Base-by-base conservation (phyloP, 2,329 filamentous ascomycete genomes). In the Laburnicola sp. region DNA sequence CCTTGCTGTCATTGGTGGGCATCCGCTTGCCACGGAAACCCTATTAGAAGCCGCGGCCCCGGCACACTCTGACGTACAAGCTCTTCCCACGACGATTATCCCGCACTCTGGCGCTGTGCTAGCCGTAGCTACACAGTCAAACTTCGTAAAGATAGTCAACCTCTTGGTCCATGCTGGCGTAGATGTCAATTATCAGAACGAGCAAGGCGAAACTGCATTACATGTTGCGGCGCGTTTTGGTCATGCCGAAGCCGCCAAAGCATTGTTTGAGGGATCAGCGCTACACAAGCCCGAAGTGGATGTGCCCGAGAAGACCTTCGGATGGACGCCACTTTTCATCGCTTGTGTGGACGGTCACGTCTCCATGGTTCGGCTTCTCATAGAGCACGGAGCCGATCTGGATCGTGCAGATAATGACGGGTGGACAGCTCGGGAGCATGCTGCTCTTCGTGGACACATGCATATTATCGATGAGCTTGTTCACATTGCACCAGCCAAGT, bases 311-410 rank as follows among this genome's bases (percentile, higher is more conserved):
- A 88, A 87, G 47, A 87, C 88, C 0, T 97, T 95, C 67, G 85
- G 87, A 2, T 99, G 94, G 93, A 97, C 94, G 0, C 90, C 94
- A n/a, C 78, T 99, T 9, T 94, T 96, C 66, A 88, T 96, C 57
- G 90, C 93, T 7, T 89, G 88, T 47, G 93, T 97, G 2, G 92
- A 99, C 65, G 93, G 93, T 0, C 87, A 91, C 58, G 73, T 91
- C 8, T 75, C 81, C 0, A 84, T 96, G 35, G 89, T 89, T 0
- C 82, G 91, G 65, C 78, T 94, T 23, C 79, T 99, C 3, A 82
- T 96, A 35, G 82, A 87, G 42, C 87, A 88, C 22, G 90, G 90
- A 1, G 90, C 91, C 0, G 84, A 95, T 52, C 75, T 91, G 2
- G 85, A 86, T 50, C 86, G 83, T 51, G 76, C 80, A 4, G 94